Base-by-base conservation (phyloP, 1,284 basidiomycete species). In the Ustilago vetiveriae region DNA sequence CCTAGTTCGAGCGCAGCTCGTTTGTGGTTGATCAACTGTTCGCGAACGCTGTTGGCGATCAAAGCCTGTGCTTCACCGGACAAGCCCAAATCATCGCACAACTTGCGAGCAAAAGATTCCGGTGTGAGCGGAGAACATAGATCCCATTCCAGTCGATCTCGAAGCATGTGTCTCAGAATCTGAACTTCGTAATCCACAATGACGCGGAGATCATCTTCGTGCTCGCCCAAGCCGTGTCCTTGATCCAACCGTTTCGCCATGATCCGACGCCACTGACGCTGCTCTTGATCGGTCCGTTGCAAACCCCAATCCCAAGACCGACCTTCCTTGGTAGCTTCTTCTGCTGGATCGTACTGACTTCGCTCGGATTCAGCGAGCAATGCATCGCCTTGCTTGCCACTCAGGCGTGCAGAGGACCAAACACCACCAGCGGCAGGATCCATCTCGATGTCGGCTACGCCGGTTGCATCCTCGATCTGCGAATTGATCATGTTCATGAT, bases 121-220 rank as follows among this genome's bases (percentile, higher is more conserved):
- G 95, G 95, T 0, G 94, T 94, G 16, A 98, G 87, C 0, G 90
- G 87, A 0, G 94, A 97, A 27, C 92, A 88, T 7, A 98, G 86
- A 83, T 98, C 95, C 96, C 96, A 98, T 83, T 98, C 96, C 75
- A 98, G 92, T 70, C 94, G 91, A 84, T 98, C 95, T 55, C 90
- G 86, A 1, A 98, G 86, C 82, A 95, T 92, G 81, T 93, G 87
- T 17, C 90, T 91, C 41, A 90, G 90, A 79, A 98, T 91, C 83
- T 98, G 95, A n/a, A 98, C 92, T 83, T 98, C 94, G 82, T 98
- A 92, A 16, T 78, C 76, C 11, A 81, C 72, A 40, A 77, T 77
- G 33, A 80, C 79, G 10, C 78, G 62, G 38, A 81, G 35, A 40
- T 79, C 79, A 29, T 79, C 79, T 53, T 81, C 78, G 16, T 56